Base-by-base conservation (phyloP, 2,329 filamentous ascomycete species). In the Onygena corvina region DNA sequence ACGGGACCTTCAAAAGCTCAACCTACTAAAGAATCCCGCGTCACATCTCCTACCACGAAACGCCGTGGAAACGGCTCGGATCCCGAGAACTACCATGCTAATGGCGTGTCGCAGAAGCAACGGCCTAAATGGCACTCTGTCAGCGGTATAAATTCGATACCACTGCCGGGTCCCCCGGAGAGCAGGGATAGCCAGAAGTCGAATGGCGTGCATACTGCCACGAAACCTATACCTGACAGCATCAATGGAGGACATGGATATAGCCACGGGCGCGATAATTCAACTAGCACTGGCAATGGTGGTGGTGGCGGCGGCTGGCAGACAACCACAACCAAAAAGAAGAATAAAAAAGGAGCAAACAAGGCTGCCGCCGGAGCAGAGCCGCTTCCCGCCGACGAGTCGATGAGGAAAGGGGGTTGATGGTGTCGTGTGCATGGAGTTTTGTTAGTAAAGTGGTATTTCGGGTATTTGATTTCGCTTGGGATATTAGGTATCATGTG, bases 361-460 rank as follows among this genome's bases (percentile, higher is more conserved):
- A 33, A 30, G 20, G 4, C n/a, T 7, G 42, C 20, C 14, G 25
- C 25, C 33, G 58, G 57, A 8, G 67, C 69, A 14, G 69, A 71
- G 51, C 60, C 64, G 6, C 56, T 69, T 8, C 67, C 69, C 25
- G 59, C 59, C 11, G 67, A 71, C 52, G 68, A 68, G 49, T 66
- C 67, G 11, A 52, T 71, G 56, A 62, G 69, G 48, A 72, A 72
- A 58, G 69, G 69, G 16, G 69, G 69, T 23, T 72, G 61, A 69
- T 46, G 21, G 20, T 31, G 21, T 16, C 21, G 42, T 12, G 12
- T 27, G 14, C 4, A 20, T 21, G 25, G 20, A 21, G 21, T n/a
- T 42, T 42, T n/a, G n/a, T 20, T 20, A 21, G 21, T 25, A 25
- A 42, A 34, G 12, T 25, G n/a, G 27, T 42, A 27, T 42, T 42